Base-by-base conservation (phyloP, 345 rosid species). In the Brassica juncea region DNA sequence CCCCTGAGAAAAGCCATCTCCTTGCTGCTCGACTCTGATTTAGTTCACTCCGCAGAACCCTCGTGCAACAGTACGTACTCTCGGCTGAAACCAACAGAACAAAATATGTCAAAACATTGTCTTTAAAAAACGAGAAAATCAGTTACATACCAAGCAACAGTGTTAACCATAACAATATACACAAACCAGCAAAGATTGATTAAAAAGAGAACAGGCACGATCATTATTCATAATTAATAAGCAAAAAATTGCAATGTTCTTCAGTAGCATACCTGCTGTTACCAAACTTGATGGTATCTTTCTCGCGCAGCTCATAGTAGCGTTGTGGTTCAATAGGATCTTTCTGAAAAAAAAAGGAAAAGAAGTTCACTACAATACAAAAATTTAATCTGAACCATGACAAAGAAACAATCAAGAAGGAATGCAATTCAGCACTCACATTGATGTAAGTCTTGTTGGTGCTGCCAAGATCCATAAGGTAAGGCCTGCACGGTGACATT, bases 391-490 rank as follows among this genome's bases (percentile, higher is more conserved):
- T 54, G 74, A 68, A 60, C 10, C n/a, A 52, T 66, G 39, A 77
- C 5, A 66, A 59, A 32, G 68, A 21, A 15, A 66, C 34, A 68
- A 39, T 35, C 9, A n/a, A 37, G 61, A 10, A 23, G 27, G 25
- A 83, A 77, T 27, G 58, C 15, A 42, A 74, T 76, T 76, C 70
- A 65, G 58, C 27, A 72, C 89, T 87, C 83, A 93, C 99, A 82
- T 95, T 95, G 69, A 95, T 84, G 84, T 76, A 88, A 4, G 99
- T 95, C 80, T 92, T 93, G 47, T 95, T 95, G 23, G 98, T 95
- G 84, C 99, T 95, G 76, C 98, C 99, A 66, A 93, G 99, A 83
- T 93, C 99, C 97, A 95, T 91, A 39, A 95, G 5, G 82, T 95
- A 93, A 71, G 99, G 99, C 88, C 97, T 93, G 77, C 66, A 77